These are phyloP conservation scores for Saccharomycopsis oosterbeekiorum DNA, from an alignment of 805 yeast genomes.

Conservation along the genomic window DNA sequence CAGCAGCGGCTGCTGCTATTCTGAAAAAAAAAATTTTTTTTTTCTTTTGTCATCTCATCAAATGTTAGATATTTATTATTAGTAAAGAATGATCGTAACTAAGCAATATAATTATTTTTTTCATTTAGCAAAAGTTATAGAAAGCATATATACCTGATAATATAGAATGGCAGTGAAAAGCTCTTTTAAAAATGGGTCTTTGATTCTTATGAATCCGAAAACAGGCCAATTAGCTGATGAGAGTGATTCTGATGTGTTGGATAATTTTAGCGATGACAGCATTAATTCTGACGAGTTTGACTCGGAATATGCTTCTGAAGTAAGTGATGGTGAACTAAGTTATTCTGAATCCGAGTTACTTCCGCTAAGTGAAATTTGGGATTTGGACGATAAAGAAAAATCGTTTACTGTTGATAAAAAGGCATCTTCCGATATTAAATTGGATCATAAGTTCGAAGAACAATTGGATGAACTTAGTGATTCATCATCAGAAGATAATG, in stretches of 20 bases:
- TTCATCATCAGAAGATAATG: neutral
- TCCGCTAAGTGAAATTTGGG: conserved; percentile 86
- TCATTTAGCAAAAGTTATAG: no score
- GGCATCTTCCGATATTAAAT: conserved; percentile 15
- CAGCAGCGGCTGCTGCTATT: neutral
- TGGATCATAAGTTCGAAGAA: conserved; percentile 19
- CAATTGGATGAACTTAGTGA: conserved; percentile 5
- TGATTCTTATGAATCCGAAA: conserved; percentile 15
- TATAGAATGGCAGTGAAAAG: conserved; percentile 14
- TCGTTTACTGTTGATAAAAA: conserved; percentile 19
- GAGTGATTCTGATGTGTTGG: conserved; percentile 13
- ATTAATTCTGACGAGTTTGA: conserved; percentile 17
- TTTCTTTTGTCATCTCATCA: neutral
- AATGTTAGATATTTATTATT: no score
- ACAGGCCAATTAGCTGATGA: conserved; percentile 10
- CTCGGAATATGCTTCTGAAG: conserved; percentile 14
- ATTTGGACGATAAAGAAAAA: conserved; percentile 50
- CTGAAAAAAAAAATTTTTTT: conserved; percentile 1
- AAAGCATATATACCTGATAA: neutral
- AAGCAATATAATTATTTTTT: no score
- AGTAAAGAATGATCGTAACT: no score
- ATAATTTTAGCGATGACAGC: conserved; percentile 17
- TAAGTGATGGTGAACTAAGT: conserved; percentile 15
- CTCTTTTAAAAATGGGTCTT: conserved; percentile 15
- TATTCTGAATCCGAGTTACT: conserved; percentile 63